Conservation (phyloP, 2,329 filamentous ascomycete species). For the Akanthomyces muscarius region DNA sequence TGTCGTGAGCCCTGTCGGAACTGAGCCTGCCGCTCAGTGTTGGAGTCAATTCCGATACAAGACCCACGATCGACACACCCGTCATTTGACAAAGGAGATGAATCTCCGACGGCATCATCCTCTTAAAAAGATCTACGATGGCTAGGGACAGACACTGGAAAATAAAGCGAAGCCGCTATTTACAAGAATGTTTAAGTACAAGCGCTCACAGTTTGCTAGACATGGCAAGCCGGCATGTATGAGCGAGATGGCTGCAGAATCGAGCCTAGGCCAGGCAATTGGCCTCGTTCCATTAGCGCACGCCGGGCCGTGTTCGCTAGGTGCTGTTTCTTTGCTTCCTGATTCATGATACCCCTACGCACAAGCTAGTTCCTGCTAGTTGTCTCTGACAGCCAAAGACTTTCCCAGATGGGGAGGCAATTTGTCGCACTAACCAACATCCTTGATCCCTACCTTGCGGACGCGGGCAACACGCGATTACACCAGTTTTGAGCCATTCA, state of each 20-base stretch:
- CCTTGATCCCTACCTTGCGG: constrained; percentile 7
- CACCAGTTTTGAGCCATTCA: not conserved
- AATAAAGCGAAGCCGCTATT: not conserved
- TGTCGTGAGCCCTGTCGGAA: not conserved
- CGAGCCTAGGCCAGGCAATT: not conserved
- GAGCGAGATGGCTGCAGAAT: not conserved
- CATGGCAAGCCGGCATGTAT: not conserved
- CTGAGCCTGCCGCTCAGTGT: not conserved
- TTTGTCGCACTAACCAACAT: not conserved
- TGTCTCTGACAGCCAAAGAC: not conserved
- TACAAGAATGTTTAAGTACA: not conserved
- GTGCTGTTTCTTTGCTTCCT: not conserved
- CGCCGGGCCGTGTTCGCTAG: not conserved
- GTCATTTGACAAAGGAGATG: not conserved
- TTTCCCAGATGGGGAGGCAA: not conserved
- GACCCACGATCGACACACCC: not conserved
- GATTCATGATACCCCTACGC: not conserved
- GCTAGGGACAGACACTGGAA: not conserved
- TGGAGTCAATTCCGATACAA: not conserved
- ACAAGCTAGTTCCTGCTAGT: not conserved
- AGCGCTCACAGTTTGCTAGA: not conserved
- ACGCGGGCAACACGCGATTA: not conserved
- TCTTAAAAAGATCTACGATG: not conserved
- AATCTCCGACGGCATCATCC: not conserved
- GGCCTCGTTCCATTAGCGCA: not conserved